Evolutionary conservation across 805 yeast species (phyloP), one percentile per base, ranked within the genome.

Genomic region (Hyphopichia homilentoma): DNA sequence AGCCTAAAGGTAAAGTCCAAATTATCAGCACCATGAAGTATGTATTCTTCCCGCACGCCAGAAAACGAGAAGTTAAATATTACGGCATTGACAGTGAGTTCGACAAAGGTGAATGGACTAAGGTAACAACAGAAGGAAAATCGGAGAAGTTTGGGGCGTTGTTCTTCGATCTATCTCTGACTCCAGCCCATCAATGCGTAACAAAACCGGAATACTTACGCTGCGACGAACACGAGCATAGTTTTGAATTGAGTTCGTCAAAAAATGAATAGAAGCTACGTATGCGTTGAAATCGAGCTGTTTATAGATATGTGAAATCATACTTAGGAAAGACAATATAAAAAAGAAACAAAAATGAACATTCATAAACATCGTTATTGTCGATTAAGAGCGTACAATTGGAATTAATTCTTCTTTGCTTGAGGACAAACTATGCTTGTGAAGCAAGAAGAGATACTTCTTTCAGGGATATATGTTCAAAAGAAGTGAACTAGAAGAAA

Each of bases 1-100:
- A 30, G 4, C 45, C 52, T 2, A 49, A 49, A 7, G 29, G 29
- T 21, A 41, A 27, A 14, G 43, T 42, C 15, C 56, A 50, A 29
- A 43, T 52, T 7, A 46, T 50, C 23, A 40, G 43, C 2, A 31
- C 48, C 5, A 32, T 40, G 14, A 28, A 19, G 7, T 46, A 39
- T 22, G 32, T 25, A 11, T 21, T 12, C 14, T 52, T 44, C 32
- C 47, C 49, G 2, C 16, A 30, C 3, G 50, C 54, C 9, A 29
- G 34, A 26, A 35, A 31, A 21, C 24, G 47, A 13, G 27, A 24
- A 13, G 41, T 44, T 3, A 6, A 20, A 9, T 39, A 32, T 21
- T 29, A 16, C 5, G 16, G 27, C 11, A 37, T 39, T 2, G 21
- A 27, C 16, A 15, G 28, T 2, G 39, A 34, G 16, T 39, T 41